These are phyloP conservation scores for Blastomyces emzantsi DNA, from an alignment of 2,329 filamentous ascomycete species.

Conservation along the genomic window DNA sequence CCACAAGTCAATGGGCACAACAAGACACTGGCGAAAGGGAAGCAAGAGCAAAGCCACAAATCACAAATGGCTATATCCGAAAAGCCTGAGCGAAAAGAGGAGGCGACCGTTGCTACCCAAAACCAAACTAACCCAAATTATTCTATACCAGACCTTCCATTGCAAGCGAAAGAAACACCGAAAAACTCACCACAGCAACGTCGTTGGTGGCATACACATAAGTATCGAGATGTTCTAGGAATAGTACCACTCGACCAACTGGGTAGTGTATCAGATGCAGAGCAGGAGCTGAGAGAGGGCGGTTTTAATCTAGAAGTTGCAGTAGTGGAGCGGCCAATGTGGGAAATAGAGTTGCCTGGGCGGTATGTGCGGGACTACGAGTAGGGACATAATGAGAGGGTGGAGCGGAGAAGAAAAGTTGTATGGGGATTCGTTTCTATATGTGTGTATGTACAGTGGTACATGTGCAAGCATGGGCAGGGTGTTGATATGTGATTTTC, in stretches of 20 bases:
- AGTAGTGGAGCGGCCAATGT: constrained; percentile 75
- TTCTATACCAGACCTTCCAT: constrained; percentile 16
- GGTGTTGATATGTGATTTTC: background rate
- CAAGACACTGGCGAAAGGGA: background rate
- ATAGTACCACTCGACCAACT: constrained; percentile 46
- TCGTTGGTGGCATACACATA: constrained; percentile 69
- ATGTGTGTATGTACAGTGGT: too few relatives aligned
- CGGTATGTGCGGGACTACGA: constrained; percentile 55
- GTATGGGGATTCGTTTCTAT: background rate
- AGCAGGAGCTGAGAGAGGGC: constrained; percentile 23
- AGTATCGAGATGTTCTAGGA: constrained; percentile 89
- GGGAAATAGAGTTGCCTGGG: constrained; percentile 69
- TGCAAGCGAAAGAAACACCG: constrained; percentile 16
- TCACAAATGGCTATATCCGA: constrained; percentile 10
- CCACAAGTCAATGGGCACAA: background rate
- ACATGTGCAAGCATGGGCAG: background rate
- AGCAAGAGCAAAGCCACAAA: background rate
- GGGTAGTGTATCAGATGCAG: constrained; percentile 23
- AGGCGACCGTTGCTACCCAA: constrained; percentile 9
- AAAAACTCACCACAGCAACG: constrained; percentile 22
- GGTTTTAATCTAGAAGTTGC: constrained; percentile 57
- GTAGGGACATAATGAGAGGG: constrained; percentile 19
- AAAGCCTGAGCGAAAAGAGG: constrained; percentile 2
- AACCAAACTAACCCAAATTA: constrained; percentile 2
- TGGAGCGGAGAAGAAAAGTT: background rate